These are phyloP conservation scores for Diutina catenulata DNA, from an alignment of 1,139 yeast genomes.

Conservation along the genomic window DNA sequence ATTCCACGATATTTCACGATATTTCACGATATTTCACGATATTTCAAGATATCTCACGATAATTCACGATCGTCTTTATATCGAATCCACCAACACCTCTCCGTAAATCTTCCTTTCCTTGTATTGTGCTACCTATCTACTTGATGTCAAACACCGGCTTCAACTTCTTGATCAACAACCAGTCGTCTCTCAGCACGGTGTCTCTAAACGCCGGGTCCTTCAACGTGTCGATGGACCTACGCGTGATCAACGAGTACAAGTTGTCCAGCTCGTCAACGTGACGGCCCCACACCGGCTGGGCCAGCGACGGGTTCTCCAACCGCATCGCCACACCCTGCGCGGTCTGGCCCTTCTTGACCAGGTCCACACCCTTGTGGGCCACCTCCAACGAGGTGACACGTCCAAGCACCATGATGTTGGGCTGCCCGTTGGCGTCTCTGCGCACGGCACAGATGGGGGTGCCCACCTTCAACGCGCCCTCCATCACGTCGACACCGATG, in stretches of 20 bases:
- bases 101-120: neutral
- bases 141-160: conserved; percentile 79
- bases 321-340: conserved; percentile 98
- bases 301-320: conserved; percentile 82
- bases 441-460: conserved; percentile 96
- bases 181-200: conserved; percentile 86
- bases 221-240: conserved; percentile 91
- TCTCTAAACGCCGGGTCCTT: conserved; percentile 97
- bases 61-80: too few species aligned
- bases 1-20: too few species aligned
- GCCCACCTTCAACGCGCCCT: conserved; percentile 82
- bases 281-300: conserved; percentile 98
- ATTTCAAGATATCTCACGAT: too few species aligned
- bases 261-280: conserved; percentile 91
- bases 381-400: conserved; percentile 84
- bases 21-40: too few species aligned
- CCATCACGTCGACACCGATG: conserved; percentile 93
- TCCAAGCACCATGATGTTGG: conserved; percentile 66
- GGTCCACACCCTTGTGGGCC: conserved; percentile 72
- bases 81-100: too few species aligned
- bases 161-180: conserved; percentile 82
- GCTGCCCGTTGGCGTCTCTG: conserved; percentile 63
- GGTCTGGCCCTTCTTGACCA: conserved; percentile 88
- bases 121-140: conserved; percentile 15
- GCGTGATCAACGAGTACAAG: conserved; percentile 74